Evolutionary conservation across 306 rosid genomes (phyloP), one percentile per base, ranked within the genome.

Genomic region (Hippophae tibetana): DNA sequence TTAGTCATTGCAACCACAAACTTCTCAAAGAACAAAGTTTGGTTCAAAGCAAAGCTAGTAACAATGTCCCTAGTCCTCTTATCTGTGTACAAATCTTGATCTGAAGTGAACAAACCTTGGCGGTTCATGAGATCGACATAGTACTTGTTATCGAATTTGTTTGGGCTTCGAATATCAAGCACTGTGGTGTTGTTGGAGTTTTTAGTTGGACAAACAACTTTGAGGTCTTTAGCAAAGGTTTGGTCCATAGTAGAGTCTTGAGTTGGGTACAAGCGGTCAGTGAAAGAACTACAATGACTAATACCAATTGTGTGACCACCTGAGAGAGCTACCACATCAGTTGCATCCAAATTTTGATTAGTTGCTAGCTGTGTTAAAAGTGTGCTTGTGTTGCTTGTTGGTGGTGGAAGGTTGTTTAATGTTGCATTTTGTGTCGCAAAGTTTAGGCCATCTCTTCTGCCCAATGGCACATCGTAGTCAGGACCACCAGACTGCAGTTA

Each of bases 241-340:
- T 72, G 8, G 69, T 85, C 82, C 84, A 85, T 53, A 14, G 8
- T 58, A 0, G 82, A 52, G 56, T 85, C 94, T 2, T 42, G 73
- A 3, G 27, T 27, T 0, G 89, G 94, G 58, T 78, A 82, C 2
- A 85, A 82, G n/a, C 84, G 65, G 8, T 14, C 13, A 12, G 48
- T 53, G 73, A 85, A 82, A 43, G 84, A 65, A 3, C 8, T 1
- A 7, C 89, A 82, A 10, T 82, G 84, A 47, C 78, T 52, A 1
- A 74, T 47, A 3, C 94, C 94, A 0, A 82, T 75, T 6, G 94
- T 82, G 78, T 85, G 94, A 49, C 74, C 86, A 1, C 94, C 89
- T 0, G 84, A 82, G 41, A 85, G 79, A 10, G 89, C 82, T 0
- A 82, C 89, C 0, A 75, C 74, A 1, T 85, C 86, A 0, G 81